These are phyloP conservation scores for Phanerochaete sordida DNA, from an alignment of 768 basidiomycete species.

Conservation along the genomic window DNA sequence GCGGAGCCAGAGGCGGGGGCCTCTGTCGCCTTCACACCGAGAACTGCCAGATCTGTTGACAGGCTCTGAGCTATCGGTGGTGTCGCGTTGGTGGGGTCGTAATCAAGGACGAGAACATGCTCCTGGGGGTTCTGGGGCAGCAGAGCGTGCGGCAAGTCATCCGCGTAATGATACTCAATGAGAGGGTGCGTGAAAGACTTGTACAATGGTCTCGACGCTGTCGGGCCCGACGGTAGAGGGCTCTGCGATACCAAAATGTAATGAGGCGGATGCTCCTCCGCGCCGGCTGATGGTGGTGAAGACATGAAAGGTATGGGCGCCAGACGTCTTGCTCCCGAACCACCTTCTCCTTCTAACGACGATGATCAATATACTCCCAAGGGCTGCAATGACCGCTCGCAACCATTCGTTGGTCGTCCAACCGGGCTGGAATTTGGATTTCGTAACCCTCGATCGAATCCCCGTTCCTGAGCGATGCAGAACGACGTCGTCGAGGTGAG, in stretches of 20 bases:
- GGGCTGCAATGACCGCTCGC: too few species aligned
- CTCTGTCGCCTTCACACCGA: constrained; percentile 62
- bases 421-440: not conserved
- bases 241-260: constrained; percentile 69
- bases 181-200: constrained; percentile 58
- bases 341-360: not conserved
- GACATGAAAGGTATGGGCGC: not conserved
- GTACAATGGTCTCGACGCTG: constrained; percentile 19
- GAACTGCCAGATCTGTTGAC: constrained; percentile 44
- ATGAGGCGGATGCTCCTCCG: constrained; percentile 42
- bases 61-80: constrained; percentile 50
- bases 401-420: not conserved
- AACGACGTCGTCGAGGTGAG: not conserved
- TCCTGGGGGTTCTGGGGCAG: constrained; percentile 59
- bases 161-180: constrained; percentile 80
- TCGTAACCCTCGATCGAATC: not conserved
- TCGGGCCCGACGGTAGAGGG: constrained; percentile 39
- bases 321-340: not conserved
- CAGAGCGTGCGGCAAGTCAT: constrained; percentile 68
- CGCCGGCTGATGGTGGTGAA: not conserved
- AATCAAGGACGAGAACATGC: constrained; percentile 73
- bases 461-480: not conserved
- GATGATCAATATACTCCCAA: too few species aligned
- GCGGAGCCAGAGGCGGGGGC: constrained; percentile 68
- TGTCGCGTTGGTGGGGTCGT: constrained; percentile 40